A percentile compares a stretch with the other conserved stretches of the same genome.
Conservation (phyloP, 2,329 filamentous ascomycete species). For the Beauveria sp. region DNA sequence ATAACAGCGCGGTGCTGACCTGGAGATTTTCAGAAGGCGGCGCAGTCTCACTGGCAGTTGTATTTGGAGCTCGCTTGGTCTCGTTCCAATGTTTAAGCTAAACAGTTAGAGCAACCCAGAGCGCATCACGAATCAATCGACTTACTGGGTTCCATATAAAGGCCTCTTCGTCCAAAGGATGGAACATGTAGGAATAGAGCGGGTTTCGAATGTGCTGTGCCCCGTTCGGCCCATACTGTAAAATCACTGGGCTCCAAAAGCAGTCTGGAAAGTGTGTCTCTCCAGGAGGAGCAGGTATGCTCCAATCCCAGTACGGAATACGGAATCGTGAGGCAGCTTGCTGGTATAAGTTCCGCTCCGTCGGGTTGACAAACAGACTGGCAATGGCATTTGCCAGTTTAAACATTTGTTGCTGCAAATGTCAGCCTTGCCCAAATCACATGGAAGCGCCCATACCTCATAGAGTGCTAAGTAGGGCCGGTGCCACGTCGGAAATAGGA, state of each 20-base stretch:
- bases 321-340: conserved; percentile 43
- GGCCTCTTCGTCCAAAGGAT: conserved; percentile 49
- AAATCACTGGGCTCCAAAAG: conserved; percentile 41
- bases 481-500: conserved; percentile 77
- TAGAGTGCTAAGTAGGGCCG: conserved; percentile 64
- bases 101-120: not conserved
- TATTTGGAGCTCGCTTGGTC: conserved; percentile 50
- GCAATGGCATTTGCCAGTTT: conserved; percentile 36
- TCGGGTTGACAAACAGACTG: conserved; percentile 37
- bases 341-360: conserved; percentile 41
- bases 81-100: conserved; percentile 53
- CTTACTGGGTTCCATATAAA: conserved; percentile 55
- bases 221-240: conserved; percentile 49
- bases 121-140: conserved; percentile 5
- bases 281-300: conserved; percentile 38
- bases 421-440: conserved; percentile 12
- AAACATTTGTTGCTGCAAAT: conserved; percentile 29
- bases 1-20: conserved; percentile 37
- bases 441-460: conserved; percentile 33
- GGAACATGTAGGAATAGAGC: conserved; percentile 53
- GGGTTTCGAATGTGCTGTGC: conserved; percentile 52
- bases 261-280: conserved; percentile 38
- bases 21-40: conserved; percentile 50
- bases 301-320: conserved; percentile 55
- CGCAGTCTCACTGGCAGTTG: conserved; percentile 18